Evolutionary conservation across 116 monocot species (phyloP).

Genomic region (Phalaenopsis hybrid): DNA sequence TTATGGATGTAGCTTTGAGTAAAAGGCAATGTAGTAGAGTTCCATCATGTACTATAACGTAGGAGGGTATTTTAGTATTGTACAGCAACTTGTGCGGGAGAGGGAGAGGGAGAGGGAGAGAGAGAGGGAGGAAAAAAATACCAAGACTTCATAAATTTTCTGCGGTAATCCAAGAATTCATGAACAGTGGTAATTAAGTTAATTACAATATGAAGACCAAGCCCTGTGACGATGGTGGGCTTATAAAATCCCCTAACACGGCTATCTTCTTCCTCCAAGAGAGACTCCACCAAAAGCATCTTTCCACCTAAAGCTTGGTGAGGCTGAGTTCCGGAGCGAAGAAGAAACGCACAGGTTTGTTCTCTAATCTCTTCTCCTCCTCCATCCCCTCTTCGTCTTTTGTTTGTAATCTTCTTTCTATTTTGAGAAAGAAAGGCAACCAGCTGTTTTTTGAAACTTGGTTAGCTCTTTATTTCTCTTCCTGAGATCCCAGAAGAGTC

Average conservation of each 20-base stretch:
- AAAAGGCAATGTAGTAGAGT: no score
- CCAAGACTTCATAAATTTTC: no score
- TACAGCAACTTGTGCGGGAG: no score
- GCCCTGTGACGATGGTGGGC: neutral
- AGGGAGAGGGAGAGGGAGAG: no score
- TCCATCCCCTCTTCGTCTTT: neutral
- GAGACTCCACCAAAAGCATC: conserved; percentile 8
- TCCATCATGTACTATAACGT: no score
- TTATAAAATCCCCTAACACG: conserved; percentile 5
- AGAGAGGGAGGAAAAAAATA: no score
- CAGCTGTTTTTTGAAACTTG: neutral
- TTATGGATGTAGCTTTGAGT: no score
- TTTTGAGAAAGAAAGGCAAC: neutral
- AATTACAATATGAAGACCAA: neutral
- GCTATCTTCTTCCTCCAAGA: neutral
- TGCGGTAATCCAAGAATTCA: neutral
- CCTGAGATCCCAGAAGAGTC: neutral
- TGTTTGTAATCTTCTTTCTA: neutral
- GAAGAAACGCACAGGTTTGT: conserved; percentile 10
- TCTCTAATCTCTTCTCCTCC: conserved; percentile 10
- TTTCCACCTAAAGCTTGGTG: neutral
- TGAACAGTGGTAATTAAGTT: neutral
- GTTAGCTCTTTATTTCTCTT: neutral
- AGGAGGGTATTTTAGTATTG: no score
- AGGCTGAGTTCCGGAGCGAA: neutral